phyloP scores from a whole-genome alignment of 495 filamentous ascomycete species.

The Penicillium crystallinum region DNA sequence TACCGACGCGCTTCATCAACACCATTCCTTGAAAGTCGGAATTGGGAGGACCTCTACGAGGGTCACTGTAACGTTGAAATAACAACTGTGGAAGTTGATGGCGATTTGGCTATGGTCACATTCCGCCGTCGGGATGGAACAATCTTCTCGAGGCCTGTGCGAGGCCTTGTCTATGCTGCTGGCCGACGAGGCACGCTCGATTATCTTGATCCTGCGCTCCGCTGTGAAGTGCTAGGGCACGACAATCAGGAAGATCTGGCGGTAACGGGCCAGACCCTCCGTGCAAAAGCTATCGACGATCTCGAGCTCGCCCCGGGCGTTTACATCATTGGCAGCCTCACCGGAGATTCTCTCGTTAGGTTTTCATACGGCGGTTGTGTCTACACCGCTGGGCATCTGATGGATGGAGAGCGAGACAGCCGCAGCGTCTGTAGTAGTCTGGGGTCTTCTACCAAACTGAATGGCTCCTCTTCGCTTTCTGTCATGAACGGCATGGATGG shows the following conservation, averaged over 20 bases:
- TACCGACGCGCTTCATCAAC: conserved; percentile 36
- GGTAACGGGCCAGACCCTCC: conserved; percentile 53
- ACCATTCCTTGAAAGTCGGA: conserved; percentile 40
- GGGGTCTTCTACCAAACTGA: conserved; percentile 13
- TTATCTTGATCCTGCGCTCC: conserved; percentile 49
- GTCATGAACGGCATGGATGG: conserved; percentile 43
- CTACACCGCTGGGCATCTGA: conserved; percentile 52
- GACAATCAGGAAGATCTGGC: conserved; percentile 19
- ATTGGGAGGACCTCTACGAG: conserved; percentile 52
- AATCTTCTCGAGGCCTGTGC: conserved; percentile 39
- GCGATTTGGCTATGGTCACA: conserved; percentile 35
- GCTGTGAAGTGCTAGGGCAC: conserved; percentile 43
- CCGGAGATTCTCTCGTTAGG: conserved; percentile 60
- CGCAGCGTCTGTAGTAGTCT: conserved; percentile 17
- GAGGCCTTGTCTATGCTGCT: conserved; percentile 54
- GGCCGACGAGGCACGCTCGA: conserved; percentile 55
- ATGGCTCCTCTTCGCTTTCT: conserved; percentile 21
- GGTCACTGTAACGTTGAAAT: conserved; percentile 56
- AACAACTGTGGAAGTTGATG: conserved; percentile 31
- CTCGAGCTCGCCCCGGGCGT: conserved; percentile 51
- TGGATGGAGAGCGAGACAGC: conserved; percentile 17
- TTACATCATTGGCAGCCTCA: conserved; percentile 60
- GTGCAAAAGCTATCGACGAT: conserved; percentile 47
- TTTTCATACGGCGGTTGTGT: conserved; percentile 61
- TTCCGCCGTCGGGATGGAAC: conserved; percentile 46